phyloP scores from a whole-genome alignment of 148 eudicot genomes.

The Silene conica region DNA sequence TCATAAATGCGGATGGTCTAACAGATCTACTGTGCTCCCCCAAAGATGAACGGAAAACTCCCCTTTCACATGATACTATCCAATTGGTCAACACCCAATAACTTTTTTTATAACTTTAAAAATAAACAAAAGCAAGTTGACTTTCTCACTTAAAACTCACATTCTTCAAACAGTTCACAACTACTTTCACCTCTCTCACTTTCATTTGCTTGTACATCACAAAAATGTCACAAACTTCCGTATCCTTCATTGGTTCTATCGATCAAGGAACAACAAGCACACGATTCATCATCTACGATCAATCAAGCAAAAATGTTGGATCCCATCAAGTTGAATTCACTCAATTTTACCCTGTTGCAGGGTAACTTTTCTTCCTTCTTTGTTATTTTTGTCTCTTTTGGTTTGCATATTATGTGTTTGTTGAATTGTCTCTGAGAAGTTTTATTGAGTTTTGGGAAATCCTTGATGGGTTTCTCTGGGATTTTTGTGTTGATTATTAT shows the following conservation, averaged over 20 bases:
- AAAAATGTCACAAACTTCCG: conserved; percentile 43
- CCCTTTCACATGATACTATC: too few relatives aligned
- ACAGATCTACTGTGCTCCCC: too few relatives aligned
- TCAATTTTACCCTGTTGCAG: conserved; percentile 88
- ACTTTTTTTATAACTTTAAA: too few relatives aligned
- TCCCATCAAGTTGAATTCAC: conserved; percentile 98
- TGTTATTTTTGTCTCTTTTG: too few relatives aligned
- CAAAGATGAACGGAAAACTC: too few relatives aligned
- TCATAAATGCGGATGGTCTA: too few relatives aligned
- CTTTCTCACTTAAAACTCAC: not conserved
- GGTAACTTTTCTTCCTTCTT: conserved; percentile 39
- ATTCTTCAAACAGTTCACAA: not conserved
- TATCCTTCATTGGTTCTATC: conserved; percentile 62
- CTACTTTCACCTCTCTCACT: not conserved
- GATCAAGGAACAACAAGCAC: conserved; percentile 99
- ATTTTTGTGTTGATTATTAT: conserved; percentile 4
- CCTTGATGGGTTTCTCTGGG: conserved; percentile 16
- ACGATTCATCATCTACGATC: conserved; percentile 80
- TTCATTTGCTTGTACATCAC: not conserved
- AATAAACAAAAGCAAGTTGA: not conserved
- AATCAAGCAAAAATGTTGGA: conserved; percentile 46
- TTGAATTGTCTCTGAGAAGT: conserved; percentile 12
- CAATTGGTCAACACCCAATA: not conserved
- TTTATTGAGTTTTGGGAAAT: not conserved
- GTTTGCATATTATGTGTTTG: conserved; percentile 15